A percentile compares a stretch with the other conserved stretches of the same genome.
Evolutionary conservation across 257 asterid species (phyloP).

Genomic region (Leptodermis oblonga): DNA sequence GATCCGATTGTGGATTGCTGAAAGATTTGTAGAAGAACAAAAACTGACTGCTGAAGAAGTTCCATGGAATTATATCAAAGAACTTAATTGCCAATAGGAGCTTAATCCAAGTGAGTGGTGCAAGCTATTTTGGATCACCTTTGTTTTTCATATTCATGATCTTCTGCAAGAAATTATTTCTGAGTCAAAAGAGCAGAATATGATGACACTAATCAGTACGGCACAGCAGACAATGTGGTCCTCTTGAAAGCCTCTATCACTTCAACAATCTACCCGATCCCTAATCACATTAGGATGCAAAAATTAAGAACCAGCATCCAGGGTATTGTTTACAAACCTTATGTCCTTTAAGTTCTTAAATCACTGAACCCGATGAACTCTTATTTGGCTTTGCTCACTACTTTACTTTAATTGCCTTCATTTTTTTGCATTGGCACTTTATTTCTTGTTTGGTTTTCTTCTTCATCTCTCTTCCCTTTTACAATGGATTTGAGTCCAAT

Average conservation of each 20-base stretch:
- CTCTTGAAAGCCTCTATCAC: too few species aligned
- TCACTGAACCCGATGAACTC: not conserved
- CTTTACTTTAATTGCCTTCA: not conserved
- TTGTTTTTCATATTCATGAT: conserved; percentile 21
- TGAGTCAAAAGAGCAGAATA: conserved; percentile 3
- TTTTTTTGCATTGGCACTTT: too few species aligned
- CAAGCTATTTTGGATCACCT: conserved; percentile 7
- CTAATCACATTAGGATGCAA: too few species aligned
- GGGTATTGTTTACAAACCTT: too few species aligned
- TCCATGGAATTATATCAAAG: too few species aligned
- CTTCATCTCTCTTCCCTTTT: not conserved
- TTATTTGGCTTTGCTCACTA: not conserved
- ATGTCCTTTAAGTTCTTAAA: too few species aligned
- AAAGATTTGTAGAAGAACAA: conserved; percentile 28
- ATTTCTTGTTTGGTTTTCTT: not conserved
- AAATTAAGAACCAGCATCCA: too few species aligned
- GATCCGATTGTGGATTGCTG: conserved; percentile 27
- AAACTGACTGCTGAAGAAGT: conserved; percentile 13
- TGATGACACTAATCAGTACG: not conserved
- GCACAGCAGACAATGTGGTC: not conserved
- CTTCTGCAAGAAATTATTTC: conserved; percentile 12
- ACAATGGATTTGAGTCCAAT: conserved; percentile 1
- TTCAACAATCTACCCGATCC: too few species aligned
- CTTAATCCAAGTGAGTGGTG: conserved; percentile 24
- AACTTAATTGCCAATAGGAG: conserved; percentile 24